Evolutionary conservation across 2,329 filamentous ascomycete species (phyloP).

Genomic region (Coleophoma eucalyptorum): DNA sequence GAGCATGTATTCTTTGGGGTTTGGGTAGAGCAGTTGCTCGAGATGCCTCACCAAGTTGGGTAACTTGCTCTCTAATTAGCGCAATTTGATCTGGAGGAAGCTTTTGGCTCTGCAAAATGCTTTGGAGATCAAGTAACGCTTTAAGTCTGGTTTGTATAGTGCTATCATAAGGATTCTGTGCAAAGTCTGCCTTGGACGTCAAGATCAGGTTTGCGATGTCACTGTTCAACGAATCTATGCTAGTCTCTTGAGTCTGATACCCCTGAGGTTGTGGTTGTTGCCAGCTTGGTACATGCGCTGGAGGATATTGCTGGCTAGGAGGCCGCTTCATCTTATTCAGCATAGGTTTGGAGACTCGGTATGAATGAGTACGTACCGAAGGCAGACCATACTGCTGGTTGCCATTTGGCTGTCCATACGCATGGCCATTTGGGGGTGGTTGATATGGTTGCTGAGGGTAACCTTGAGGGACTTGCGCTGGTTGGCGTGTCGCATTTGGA

Average conservation of each 20-base stretch:
- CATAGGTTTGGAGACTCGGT: background rate
- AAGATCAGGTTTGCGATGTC: conserved; percentile 79
- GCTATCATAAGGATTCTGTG: conserved; percentile 71
- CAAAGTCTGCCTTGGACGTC: conserved; percentile 69
- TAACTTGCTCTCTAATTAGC: conserved; percentile 81
- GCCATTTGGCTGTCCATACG: conserved; percentile 16
- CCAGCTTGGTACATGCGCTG: conserved; percentile 30
- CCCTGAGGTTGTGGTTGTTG: conserved; percentile 24
- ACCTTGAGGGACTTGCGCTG: conserved; percentile 33
- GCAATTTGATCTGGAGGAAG: conserved; percentile 78
- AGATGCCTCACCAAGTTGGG: conserved; percentile 51
- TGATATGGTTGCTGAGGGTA: conserved; percentile 27
- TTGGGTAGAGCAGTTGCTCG: conserved; percentile 27
- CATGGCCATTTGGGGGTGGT: conserved; percentile 15
- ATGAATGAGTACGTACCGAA: conserved; percentile 16
- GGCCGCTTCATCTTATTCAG: conserved; percentile 11
- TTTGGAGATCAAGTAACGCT: conserved; percentile 81
- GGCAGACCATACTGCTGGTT: conserved; percentile 21
- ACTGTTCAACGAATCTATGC: conserved; percentile 72
- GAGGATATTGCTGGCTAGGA: conserved; percentile 28
- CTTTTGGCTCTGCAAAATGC: conserved; percentile 71
- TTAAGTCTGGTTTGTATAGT: conserved; percentile 76
- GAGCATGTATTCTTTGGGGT: conserved; percentile 26
- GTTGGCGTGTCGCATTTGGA: conserved; percentile 42
- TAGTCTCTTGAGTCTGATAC: conserved; percentile 41